Evolutionary conservation across 306 rosid species (phyloP), one percentile per base, ranked within the genome.

Genomic region (Trifolium dubium): DNA sequence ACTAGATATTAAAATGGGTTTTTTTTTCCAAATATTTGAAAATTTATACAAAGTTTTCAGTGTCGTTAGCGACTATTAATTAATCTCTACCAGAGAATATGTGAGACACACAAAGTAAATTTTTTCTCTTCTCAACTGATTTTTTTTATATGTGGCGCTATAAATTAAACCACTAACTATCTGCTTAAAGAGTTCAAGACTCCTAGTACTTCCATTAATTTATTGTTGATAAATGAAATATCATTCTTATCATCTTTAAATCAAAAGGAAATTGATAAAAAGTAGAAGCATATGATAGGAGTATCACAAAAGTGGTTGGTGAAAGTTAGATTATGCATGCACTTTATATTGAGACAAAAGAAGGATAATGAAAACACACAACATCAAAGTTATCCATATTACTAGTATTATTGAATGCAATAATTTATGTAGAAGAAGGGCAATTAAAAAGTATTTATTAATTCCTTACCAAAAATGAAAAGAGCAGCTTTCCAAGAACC

Each of bases 401-500:
- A 46, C 3, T 35, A 64, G 8, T 17, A 44, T 41, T 5, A 6
- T 43, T 43, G 74, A 29, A 68, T 44, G 71, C 47, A 64, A 44
- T 65, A 67, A 67, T 53, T 18, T 53, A 18, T 11, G 2, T 18
- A 53, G 5, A 18, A 17, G 59, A 53, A 53, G 29, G 17, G 13
- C 12, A 53, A 53, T 56, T 56, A 56, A 28, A 9, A 61, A 28
- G 5, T 3, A 1, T 37, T 37, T 3, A 1, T 37, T 37, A 30
- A 37, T 3, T 69, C 8, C 71, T 72, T 81, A 89, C 93, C 89
- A 10, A 89, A 79, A 47, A 89, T 84, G 77, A 84, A 89, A 81
- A 85, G 35, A 30, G 93, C 77, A 65, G 93, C 89, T 81, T 85
- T 89, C 93, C 93, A 89, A 46, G 81, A 80, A 76, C 93, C 93